Conservation (phyloP, 495 filamentous ascomycete genomes). For the Penicillium cataractarum region DNA sequence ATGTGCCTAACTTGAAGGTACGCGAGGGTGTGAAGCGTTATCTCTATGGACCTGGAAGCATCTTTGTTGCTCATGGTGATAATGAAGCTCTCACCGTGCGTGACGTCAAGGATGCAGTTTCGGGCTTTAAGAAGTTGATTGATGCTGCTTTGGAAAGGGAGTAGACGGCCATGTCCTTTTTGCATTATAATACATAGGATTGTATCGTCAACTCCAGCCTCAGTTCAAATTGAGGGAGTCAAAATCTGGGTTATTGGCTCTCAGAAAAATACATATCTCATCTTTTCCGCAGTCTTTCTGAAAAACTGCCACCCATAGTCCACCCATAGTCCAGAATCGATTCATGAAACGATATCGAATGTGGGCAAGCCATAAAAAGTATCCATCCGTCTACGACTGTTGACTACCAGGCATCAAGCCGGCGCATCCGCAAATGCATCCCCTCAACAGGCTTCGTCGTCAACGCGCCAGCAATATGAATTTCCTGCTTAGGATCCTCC, state of each 20-base stretch:
- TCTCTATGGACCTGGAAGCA: conserved; percentile 86
- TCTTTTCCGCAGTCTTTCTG: too few species aligned
- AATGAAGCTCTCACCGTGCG: conserved; percentile 75
- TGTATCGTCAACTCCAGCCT: not conserved
- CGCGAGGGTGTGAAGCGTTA: conserved; percentile 67
- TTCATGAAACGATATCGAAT: not conserved
- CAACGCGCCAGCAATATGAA: conserved; percentile 62
- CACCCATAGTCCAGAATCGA: not conserved
- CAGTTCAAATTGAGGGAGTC: not conserved
- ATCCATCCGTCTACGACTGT: not conserved
- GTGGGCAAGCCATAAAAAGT: not conserved
- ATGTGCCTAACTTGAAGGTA: conserved; percentile 74
- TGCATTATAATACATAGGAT: not conserved
- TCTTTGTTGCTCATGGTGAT: conserved; percentile 85
- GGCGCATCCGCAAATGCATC: conserved; percentile 58
- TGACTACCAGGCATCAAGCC: not conserved
- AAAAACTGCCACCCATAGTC: not conserved
- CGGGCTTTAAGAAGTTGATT: conserved; percentile 72
- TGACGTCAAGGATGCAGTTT: conserved; percentile 70
- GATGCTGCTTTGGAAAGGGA: conserved; percentile 57
- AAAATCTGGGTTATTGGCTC: too few species aligned
- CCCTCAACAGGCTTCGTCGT: conserved; percentile 69
- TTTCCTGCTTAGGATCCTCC: conserved; percentile 59
- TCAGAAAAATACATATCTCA: too few species aligned
- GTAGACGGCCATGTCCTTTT: not conserved